Evolutionary conservation across 768 basidiomycete species (phyloP).

Genomic region (Ramaria sp.): DNA sequence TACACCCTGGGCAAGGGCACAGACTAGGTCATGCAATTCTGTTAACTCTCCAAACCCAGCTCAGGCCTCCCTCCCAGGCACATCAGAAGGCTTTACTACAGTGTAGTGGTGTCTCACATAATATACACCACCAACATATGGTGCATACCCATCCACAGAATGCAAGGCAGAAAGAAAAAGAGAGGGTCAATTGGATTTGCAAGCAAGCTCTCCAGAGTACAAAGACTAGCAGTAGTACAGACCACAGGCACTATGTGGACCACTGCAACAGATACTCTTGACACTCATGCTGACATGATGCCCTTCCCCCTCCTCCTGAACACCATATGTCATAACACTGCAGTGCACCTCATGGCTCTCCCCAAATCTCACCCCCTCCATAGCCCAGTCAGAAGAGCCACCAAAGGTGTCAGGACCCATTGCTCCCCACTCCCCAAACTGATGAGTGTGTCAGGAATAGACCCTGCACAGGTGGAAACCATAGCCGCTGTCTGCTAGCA

Average conservation of each 20-base stretch:
- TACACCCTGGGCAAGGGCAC: too few species aligned
- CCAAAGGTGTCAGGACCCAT: slow-evolving; percentile 7
- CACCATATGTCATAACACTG: slow-evolving; percentile 8
- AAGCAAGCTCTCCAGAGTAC: slow-evolving; percentile 13
- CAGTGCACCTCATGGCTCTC: slow-evolving; percentile 14
- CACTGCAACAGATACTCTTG: slow-evolving; percentile 15
- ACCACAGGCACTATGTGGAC: slow-evolving; percentile 17
- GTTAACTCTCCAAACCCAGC: too few species aligned
- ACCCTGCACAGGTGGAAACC: slow-evolving; percentile 11
- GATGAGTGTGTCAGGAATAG: slow-evolving; percentile 10
- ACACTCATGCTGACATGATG: slow-evolving; percentile 13
- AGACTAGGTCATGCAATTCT: too few species aligned
- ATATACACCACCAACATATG: too few species aligned
- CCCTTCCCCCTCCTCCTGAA: slow-evolving; percentile 14
- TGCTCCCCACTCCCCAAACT: slow-evolving; percentile 15
- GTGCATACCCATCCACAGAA: too few species aligned
- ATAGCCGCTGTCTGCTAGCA: slow-evolving; percentile 9
- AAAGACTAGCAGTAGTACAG: slow-evolving; percentile 13
- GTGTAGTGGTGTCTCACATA: too few species aligned
- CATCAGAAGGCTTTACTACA: too few species aligned
- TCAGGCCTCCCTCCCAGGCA: too few species aligned
- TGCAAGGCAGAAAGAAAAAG: too few species aligned
- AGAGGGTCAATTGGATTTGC: too few species aligned
- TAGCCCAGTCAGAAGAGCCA: slow-evolving; percentile 4
- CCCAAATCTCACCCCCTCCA: slow-evolving; percentile 14